Percentiles rank a stretch among this genome's conserved stretches.
Conservation (phyloP, 345 rosid genomes). For the Boechera divaricarpa region DNA sequence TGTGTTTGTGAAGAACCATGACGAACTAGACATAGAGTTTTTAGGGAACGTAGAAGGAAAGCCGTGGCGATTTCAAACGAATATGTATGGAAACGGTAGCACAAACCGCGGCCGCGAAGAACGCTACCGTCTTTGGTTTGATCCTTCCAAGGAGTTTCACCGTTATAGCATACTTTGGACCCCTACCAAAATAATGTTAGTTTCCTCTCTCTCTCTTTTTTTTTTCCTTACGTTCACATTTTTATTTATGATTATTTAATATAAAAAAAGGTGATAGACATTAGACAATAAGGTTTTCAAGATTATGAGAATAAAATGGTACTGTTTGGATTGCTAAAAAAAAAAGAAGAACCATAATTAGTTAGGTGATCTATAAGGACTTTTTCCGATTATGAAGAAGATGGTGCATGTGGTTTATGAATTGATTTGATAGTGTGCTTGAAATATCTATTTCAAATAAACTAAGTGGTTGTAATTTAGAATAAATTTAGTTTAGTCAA, state of each 20-base stretch:
- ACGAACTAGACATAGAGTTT: conserved; percentile 93
- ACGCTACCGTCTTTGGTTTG: conserved; percentile 91
- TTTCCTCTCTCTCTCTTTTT: conserved; percentile 29
- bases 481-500: conserved; percentile 12
- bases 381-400: neutral
- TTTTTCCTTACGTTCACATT: neutral
- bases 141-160: conserved; percentile 84
- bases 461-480: conserved; percentile 18
- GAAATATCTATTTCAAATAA: neutral
- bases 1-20: conserved; percentile 78
- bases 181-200: conserved; percentile 69
- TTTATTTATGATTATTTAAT: neutral
- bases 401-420: neutral
- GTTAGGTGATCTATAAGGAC: conserved; percentile 18
- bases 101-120: conserved; percentile 84
- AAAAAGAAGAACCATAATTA: neutral
- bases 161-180: conserved; percentile 95
- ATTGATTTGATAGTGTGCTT: neutral
- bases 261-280: neutral
- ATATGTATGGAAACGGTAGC: conserved; percentile 92
- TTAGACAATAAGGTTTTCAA: neutral
- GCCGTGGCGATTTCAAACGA: conserved; percentile 94
- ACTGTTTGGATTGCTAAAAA: neutral
- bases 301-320: neutral
- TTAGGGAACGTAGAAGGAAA: conserved; percentile 78